Evolutionary conservation across 192 early-diverging fungal species (phyloP), one percentile per base, ranked within the genome.

Genomic region (Podila epicladia): DNA sequence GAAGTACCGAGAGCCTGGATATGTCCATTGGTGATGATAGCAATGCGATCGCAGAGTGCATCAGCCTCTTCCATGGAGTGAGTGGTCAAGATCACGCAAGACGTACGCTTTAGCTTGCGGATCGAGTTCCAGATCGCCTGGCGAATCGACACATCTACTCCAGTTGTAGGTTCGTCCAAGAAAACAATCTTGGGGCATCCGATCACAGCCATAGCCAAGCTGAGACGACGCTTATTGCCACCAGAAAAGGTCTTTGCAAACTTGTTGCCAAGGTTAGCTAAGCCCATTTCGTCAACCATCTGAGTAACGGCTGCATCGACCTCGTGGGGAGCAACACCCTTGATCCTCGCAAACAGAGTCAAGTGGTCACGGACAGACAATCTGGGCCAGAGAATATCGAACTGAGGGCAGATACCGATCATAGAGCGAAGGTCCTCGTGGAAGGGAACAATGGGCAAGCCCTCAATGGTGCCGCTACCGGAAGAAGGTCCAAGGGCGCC

Each of bases 161-260:
- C 95, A 0, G 91, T 93, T 0, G 94, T 96, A 13, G 95, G 95
- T 74, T 93, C 95, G 79, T 95, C 94, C 59, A 96, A 84, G 82
- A 97, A 94, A 32, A 97, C 88, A 38, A 92, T 83, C 64, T 89
- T 87, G n/a, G 92, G 90, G 79, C 88, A 82, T 35, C 85, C 89
- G 9, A 89, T 87, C 2, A 92, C 82, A 60, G 87, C 88, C 62
- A 87, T 88, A 9, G 88, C 87, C 45, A 91, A 89, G 63, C 84
- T 85, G 58, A 87, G 83, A 55, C 91, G 87, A 70, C 90, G 89
- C 74, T 89, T 87, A 69, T 93, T 91, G 53, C 91, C 92, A 15
- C 92, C 91, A 6, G 86, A 89, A 19, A 91, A 94, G 1, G 91
- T 70, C 62, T 79, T 66, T 32, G 67, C 49, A n/a, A 32, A 65